These are phyloP conservation scores for Leptoxyphium fumago DNA, from an alignment of 2,329 filamentous ascomycete species.

Conservation along the genomic window DNA sequence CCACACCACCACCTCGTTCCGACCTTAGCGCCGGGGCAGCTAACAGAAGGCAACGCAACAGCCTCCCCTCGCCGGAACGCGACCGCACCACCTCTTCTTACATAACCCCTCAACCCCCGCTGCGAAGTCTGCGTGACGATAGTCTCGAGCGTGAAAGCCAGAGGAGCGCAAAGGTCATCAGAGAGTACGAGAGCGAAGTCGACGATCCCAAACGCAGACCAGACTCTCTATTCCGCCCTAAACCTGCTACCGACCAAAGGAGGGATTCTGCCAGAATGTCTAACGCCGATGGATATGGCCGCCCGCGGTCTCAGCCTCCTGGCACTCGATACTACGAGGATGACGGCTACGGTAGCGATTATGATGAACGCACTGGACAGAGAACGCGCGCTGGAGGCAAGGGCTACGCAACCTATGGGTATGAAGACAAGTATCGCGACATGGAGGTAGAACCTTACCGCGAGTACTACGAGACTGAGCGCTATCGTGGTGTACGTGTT, in stretches of 20 bases:
- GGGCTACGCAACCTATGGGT: conserved; percentile 10
- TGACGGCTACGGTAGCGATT: conserved; percentile 16
- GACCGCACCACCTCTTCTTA: conserved; percentile 2
- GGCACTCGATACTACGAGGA: conserved; percentile 15
- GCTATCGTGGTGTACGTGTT: conserved; percentile 19
- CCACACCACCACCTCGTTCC: not conserved
- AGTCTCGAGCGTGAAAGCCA: conserved; percentile 12
- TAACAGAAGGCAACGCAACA: conserved; percentile 7
- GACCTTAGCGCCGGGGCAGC: conserved; percentile 5
- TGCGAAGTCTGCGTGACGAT: conserved; percentile 1
- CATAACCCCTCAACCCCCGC: not conserved
- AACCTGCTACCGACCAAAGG: not conserved
- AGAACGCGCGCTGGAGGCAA: conserved; percentile 5
- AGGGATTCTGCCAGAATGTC: not conserved
- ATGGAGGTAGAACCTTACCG: conserved; percentile 5
- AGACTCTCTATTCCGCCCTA: conserved; percentile 2
- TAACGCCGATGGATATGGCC: conserved; percentile 6
- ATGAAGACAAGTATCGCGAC: conserved; percentile 13
- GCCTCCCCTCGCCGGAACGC: conserved; percentile 6
- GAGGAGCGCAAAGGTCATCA: conserved; percentile 11
- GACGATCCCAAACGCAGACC: conserved; percentile 16
- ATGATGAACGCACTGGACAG: conserved; percentile 13
- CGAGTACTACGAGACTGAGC: conserved; percentile 17
- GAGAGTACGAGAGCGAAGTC: conserved; percentile 16
- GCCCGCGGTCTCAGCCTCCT: conserved; percentile 15